Percentiles rank a stretch among this genome's conserved stretches.
Conservation (phyloP, 192 early-diverging fungal genomes). For the Piromyces sp. region DNA sequence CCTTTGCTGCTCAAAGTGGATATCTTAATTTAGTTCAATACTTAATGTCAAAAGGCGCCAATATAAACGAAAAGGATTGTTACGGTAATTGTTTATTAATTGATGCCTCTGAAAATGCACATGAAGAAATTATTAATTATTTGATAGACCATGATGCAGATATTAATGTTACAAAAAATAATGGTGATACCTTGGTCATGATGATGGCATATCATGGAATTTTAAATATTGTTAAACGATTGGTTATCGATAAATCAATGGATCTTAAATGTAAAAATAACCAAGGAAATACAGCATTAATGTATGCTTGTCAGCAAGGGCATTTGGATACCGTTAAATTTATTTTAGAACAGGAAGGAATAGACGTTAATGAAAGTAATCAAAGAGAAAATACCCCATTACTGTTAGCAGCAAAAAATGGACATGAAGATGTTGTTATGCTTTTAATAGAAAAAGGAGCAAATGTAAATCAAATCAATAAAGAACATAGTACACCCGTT, state of each 20-base stretch:
- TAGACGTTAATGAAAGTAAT: not conserved
- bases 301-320: not conserved
- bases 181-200: not conserved
- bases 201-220: not conserved
- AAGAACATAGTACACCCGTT: not conserved
- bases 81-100: not conserved
- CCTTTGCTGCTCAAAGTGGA: not conserved
- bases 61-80: not conserved
- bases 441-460: not conserved
- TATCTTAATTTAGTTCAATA: not conserved
- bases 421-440: not conserved
- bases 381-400: not conserved
- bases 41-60: not conserved
- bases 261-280: not conserved
- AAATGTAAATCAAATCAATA: not conserved
- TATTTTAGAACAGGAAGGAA: not conserved
- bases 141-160: not conserved
- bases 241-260: not conserved
- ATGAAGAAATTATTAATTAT: not conserved
- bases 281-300: not conserved
- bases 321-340: not conserved
- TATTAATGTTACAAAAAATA: not conserved
- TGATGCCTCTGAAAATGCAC: not conserved
- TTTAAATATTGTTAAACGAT: not conserved
- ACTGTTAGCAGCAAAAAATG: not conserved